Base-by-base conservation (phyloP, 106 monocot species). In the Hemerocallis citrina region DNA sequence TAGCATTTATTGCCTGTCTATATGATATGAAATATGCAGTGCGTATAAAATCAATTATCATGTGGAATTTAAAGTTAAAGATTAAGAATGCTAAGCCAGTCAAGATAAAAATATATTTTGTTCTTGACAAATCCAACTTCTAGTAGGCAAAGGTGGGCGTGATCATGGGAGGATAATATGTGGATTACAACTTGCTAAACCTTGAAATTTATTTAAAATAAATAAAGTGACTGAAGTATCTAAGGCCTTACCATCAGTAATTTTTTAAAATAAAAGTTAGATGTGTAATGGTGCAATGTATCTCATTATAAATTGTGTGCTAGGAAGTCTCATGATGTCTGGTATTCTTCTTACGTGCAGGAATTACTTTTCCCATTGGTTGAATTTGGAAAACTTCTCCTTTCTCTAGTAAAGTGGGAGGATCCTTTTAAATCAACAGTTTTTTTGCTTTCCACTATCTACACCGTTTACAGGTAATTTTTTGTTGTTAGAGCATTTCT, bases 331-430 rank as follows among this genome's bases (percentile, higher is more conserved):
- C n/a, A 52, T 32, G 32, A 32, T 30, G 30, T 54, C 32, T 50
- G 29, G 8, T 48, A 19, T 38, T 56, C 24, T 33, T 55, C 15
- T 56, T n/a, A n/a, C n/a, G 2, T 83, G 68, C 76, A 96, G 96
- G 96, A 81, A 72, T 75, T 96, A 65, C 72, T 91, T 50, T 81
- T 79, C 57, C 96, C 96, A 15, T 76, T 91, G 40, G 15, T 68
- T 62, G 79, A 87, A 70, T 51, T 74, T 24, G 75, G 72, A 31
- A 76, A 79, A 65, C 57, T 52, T 30, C 68, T 96, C 34, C 51
- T 28, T 46, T 72, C 69, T 68, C 74, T 96, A 42, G 70, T 80
- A 3, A 55, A 74, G 46, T 96, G 96, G 96, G 87, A 91, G 68
- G 95, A 96, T 72, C 67, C 79, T 57, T 77, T 90, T 39, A 86